phyloP scores from a whole-genome alignment of 805 yeast species.

The Priceomyces medius region DNA sequence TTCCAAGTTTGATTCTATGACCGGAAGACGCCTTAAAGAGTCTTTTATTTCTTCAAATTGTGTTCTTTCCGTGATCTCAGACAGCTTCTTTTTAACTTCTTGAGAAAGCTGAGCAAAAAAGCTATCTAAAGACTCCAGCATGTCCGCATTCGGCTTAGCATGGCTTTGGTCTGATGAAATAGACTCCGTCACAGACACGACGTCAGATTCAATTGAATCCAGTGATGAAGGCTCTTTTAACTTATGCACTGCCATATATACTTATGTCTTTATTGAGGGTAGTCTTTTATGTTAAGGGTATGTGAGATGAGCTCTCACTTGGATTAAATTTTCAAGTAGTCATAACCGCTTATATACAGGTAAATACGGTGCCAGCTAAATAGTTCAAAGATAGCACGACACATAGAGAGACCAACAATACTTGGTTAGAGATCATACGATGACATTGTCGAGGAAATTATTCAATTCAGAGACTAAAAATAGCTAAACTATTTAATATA shows the following conservation, averaged over 20 bases:
- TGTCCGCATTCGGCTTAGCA: neutral
- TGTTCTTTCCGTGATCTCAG: conserved; percentile 10
- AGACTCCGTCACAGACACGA: neutral
- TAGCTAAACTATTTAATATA: too few relatives aligned
- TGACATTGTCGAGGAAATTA: too few relatives aligned
- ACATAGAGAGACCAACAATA: too few relatives aligned
- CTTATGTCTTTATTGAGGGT: neutral
- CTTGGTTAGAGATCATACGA: too few relatives aligned
- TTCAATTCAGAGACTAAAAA: too few relatives aligned
- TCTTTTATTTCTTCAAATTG: conserved; percentile 36
- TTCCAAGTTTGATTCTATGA: conserved; percentile 34
- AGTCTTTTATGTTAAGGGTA: neutral
- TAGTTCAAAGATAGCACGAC: too few relatives aligned
- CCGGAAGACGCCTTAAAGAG: conserved; percentile 38
- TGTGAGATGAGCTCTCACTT: neutral
- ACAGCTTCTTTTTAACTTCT: conserved; percentile 16
- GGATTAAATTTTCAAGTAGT: neutral
- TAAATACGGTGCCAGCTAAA: too few relatives aligned
- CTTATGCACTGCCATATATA: neutral
- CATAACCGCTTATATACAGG: too few relatives aligned
- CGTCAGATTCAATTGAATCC: neutral
- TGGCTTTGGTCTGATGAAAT: neutral
- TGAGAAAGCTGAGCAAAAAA: conserved; percentile 31
- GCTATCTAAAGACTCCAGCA: conserved; percentile 24
- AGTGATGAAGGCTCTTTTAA: neutral